Conservation (phyloP, 345 rosid species). For the Salix viminalis region DNA sequence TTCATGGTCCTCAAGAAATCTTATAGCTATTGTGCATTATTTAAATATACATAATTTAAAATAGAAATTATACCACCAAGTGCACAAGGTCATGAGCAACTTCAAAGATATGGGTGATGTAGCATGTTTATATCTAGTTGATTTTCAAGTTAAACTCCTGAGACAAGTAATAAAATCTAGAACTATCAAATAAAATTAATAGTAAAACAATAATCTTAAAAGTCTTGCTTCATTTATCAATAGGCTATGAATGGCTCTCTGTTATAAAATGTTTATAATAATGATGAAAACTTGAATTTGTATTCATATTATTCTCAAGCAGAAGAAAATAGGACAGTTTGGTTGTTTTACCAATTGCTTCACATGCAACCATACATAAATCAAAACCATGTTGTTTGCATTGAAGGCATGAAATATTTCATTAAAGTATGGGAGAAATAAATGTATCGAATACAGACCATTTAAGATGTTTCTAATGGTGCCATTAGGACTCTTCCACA, state of each 20-base stretch:
- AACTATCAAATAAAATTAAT: too few relatives aligned
- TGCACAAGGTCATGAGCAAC: too few relatives aligned
- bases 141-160: too few relatives aligned
- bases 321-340: neutral
- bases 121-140: too few relatives aligned
- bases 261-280: too few relatives aligned
- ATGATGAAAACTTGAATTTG: neutral
- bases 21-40: neutral
- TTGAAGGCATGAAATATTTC: neutral
- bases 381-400: neutral
- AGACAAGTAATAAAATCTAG: too few relatives aligned
- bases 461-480: constrained; percentile 93
- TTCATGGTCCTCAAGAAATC: too few relatives aligned
- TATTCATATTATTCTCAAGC: neutral
- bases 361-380: neutral
- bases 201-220: too few relatives aligned
- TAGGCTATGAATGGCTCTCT: too few relatives aligned
- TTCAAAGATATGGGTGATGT: too few relatives aligned
- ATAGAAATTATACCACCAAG: neutral
- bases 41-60: neutral
- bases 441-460: constrained; percentile 41
- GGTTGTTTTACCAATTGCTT: neutral
- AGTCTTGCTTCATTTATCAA: too few relatives aligned
- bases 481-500: constrained; percentile 99
- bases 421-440: neutral